Evolutionary conservation across 345 rosid genomes (phyloP).

Genomic region (Turnera subulata): DNA sequence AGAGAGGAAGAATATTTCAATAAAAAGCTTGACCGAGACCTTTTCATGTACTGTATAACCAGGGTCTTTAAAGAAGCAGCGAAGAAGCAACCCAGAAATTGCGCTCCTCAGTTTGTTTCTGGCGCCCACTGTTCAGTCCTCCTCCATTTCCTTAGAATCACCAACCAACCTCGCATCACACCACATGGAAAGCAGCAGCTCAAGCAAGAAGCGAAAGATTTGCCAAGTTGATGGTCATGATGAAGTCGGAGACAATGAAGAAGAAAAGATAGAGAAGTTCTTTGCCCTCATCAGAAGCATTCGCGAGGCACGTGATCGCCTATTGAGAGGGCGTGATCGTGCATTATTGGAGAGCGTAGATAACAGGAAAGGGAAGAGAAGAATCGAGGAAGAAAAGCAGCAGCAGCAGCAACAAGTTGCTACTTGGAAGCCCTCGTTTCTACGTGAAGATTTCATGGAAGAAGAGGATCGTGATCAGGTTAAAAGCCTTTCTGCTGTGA

Average conservation of each 20-base stretch:
- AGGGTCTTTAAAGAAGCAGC: slow-evolving; percentile 9
- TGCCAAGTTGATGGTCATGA: not conserved
- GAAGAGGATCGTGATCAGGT: not conserved
- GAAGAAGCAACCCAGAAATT: slow-evolving; percentile 24
- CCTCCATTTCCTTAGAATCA: not conserved
- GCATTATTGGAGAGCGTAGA: not conserved
- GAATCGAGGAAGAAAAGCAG: not conserved
- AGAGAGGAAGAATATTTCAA: not conserved
- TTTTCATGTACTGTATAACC: not conserved
- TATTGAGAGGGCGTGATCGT: slow-evolving; percentile 6
- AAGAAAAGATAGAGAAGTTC: slow-evolving; percentile 38
- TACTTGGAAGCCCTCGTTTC: slow-evolving; percentile 32
- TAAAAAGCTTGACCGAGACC: not conserved
- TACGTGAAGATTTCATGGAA: slow-evolving; percentile 29
- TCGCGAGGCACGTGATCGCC: slow-evolving; percentile 32
- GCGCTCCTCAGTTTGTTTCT: not conserved
- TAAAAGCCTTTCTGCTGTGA: not conserved
- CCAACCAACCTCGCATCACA: not conserved
- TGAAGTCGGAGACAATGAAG: slow-evolving; percentile 26
- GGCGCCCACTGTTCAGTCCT: not conserved
- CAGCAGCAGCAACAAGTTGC: not conserved
- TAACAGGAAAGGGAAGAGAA: slow-evolving; percentile 7
- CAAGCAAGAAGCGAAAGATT: slow-evolving; percentile 28
- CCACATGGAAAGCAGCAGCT: slow-evolving; percentile 3
- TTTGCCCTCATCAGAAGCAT: slow-evolving; percentile 31